Percentiles rank a stretch among this genome's conserved stretches.
Conservation (phyloP, 345 rosid genomes). For the Citrus hindsii region DNA sequence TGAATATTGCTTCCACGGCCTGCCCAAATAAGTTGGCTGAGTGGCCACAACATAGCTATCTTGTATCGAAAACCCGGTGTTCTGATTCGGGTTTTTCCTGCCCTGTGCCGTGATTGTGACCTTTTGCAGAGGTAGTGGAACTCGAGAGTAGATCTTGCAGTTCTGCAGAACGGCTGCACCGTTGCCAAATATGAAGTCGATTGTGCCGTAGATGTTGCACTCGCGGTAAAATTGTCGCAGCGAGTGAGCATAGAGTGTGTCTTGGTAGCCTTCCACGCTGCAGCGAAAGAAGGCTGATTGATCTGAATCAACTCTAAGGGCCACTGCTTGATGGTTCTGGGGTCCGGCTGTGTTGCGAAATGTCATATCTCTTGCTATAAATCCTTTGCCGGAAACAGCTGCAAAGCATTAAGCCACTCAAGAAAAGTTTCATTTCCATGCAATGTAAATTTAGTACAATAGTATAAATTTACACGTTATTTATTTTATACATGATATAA, state of each 20-base stretch:
- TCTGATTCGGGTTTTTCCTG: conserved; percentile 55
- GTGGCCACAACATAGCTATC: conserved; percentile 57
- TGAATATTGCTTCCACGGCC: conserved; percentile 89
- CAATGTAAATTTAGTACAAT: not conserved
- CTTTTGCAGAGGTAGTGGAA: conserved; percentile 67
- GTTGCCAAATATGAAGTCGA: conserved; percentile 92
- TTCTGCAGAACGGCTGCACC: conserved; percentile 77
- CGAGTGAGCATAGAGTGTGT: conserved; percentile 81
- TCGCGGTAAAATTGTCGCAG: conserved; percentile 84
- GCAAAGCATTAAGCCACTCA: not conserved
- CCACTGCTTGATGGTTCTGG: conserved; percentile 72
- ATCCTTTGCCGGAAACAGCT: conserved; percentile 93
- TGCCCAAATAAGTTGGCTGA: conserved; percentile 71
- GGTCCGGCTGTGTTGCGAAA: conserved; percentile 83
- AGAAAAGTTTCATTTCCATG: not conserved
- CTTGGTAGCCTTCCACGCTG: conserved; percentile 80
- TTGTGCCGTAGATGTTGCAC: conserved; percentile 72
- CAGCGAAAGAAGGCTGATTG: conserved; percentile 76
- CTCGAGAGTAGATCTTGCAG: conserved; percentile 61
- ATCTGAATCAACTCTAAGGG: conserved; percentile 75
- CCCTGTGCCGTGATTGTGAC: conserved; percentile 86
- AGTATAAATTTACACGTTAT: not conserved
- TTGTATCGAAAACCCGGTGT: conserved; percentile 76
- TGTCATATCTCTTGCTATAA: conserved; percentile 81
- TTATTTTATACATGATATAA: too few relatives aligned